Evolutionary conservation across 495 filamentous ascomycete species (phyloP).

Genomic region (Aspergillus asperescens): DNA sequence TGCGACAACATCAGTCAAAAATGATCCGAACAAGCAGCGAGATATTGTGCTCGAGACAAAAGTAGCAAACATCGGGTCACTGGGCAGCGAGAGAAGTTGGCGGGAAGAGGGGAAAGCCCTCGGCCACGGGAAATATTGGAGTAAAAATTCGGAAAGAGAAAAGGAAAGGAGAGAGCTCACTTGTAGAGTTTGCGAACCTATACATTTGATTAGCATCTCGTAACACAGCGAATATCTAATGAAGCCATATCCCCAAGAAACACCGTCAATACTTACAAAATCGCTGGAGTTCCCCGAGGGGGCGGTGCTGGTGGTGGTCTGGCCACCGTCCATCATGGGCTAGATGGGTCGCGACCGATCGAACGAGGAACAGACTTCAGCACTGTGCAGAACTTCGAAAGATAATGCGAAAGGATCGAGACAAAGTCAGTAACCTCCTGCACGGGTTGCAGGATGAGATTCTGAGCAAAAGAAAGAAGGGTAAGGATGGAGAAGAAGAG

Average conservation of each 20-base stretch:
- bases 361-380: slow-evolving; percentile 36
- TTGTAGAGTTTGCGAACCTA: slow-evolving; percentile 99
- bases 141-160: slow-evolving; percentile 13
- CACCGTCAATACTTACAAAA: slow-evolving; percentile 55
- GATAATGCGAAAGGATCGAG: slow-evolving; percentile 21
- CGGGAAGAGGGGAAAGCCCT: slow-evolving; percentile 8
- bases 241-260: slow-evolving; percentile 4
- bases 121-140: slow-evolving; percentile 8
- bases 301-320: slow-evolving; percentile 45
- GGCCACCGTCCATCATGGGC: slow-evolving; percentile 49
- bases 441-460: slow-evolving; percentile 6
- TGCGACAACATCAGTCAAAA: slow-evolving; percentile 11
- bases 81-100: slow-evolving; percentile 13
- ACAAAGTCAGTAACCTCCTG: slow-evolving; percentile 11
- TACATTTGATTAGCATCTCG: slow-evolving; percentile 27
- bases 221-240: slow-evolving; percentile 8
- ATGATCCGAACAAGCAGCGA: neutral
- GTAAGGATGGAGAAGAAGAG: slow-evolving; percentile 3
- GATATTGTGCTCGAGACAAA: neutral
- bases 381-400: slow-evolving; percentile 19
- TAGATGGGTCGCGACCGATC: slow-evolving; percentile 48
- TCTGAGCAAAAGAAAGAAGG: slow-evolving; percentile 5
- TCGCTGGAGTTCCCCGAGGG: slow-evolving; percentile 69
- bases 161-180: slow-evolving; percentile 47
- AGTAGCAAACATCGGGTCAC: slow-evolving; percentile 6